These are phyloP conservation scores for Clonostachys byssicola DNA, from an alignment of 2,329 filamentous ascomycete genomes.

Conservation along the genomic window DNA sequence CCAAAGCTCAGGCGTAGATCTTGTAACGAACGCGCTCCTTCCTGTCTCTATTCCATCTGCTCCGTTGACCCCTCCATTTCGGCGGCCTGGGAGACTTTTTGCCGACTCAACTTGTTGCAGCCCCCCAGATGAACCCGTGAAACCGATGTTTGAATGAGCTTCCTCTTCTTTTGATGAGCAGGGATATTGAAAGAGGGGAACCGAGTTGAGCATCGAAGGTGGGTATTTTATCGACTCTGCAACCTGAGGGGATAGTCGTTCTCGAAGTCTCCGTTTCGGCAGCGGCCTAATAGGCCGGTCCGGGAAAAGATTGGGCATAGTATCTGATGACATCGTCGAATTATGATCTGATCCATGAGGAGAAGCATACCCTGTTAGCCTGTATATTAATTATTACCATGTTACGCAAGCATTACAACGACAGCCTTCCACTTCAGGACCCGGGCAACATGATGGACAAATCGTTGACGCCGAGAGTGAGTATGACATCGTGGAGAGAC, in stretches of 20 bases:
- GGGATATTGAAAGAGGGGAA: constrained; percentile 66
- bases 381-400: constrained; percentile 6
- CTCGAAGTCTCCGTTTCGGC: constrained; percentile 82
- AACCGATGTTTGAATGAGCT: constrained; percentile 8
- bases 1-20: constrained; percentile 40
- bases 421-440: no score
- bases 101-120: constrained; percentile 13
- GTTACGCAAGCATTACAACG: no score
- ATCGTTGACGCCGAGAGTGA: no score
- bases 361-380: constrained; percentile 17
- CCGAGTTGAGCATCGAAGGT: constrained; percentile 63
- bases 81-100: constrained; percentile 15
- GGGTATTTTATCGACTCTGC: constrained; percentile 81
- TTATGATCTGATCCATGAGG: constrained; percentile 29
- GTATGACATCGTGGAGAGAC: no score
- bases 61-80: constrained; percentile 9
- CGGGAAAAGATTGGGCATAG: constrained; percentile 75
- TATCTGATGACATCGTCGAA: constrained; percentile 65
- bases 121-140: constrained; percentile 12
- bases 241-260: constrained; percentile 80
- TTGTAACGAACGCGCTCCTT: constrained; percentile 33
- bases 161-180: constrained; percentile 42
- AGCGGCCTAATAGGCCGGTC: constrained; percentile 91
- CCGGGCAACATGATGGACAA: no score
- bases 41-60: background rate